Conservation (phyloP, 441 rosid species). For the Sinapis alba region DNA sequence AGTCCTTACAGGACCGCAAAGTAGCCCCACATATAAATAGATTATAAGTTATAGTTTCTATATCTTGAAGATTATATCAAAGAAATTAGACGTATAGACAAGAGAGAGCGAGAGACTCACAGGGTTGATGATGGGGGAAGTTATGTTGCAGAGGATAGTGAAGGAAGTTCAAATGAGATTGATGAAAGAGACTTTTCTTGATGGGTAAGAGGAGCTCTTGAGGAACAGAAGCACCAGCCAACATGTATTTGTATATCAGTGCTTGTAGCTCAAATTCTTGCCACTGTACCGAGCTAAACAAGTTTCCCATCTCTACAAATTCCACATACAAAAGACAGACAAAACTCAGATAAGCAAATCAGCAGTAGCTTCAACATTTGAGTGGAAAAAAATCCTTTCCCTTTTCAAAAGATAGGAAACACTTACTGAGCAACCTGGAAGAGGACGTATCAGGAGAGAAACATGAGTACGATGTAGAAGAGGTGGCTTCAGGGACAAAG, state of each 20-base stretch:
- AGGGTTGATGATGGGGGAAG: constrained; percentile 66
- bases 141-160: constrained; percentile 63
- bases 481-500: constrained; percentile 57
- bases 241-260: constrained; percentile 80
- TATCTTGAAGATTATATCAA: constrained; percentile 28
- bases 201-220: constrained; percentile 81
- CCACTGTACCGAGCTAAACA: constrained; percentile 81
- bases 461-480: constrained; percentile 54
- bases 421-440: constrained; percentile 59
- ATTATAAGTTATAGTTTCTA: not conserved
- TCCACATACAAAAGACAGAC: not conserved
- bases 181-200: constrained; percentile 65
- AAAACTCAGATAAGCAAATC: not conserved
- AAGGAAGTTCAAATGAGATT: constrained; percentile 54
- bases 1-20: not conserved
- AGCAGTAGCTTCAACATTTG: constrained; percentile 18
- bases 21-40: not conserved
- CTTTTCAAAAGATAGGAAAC: not conserved
- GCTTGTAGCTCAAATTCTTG: constrained; percentile 93
- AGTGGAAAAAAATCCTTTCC: not conserved
- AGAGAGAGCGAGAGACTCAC: constrained; percentile 43
- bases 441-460: constrained; percentile 45
- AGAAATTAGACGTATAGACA: not conserved
- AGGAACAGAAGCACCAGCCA: constrained; percentile 84
- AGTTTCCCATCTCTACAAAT: constrained; percentile 63